Evolutionary conservation across 768 basidiomycete species (phyloP).

Genomic region (Tubosaeta sp.): DNA sequence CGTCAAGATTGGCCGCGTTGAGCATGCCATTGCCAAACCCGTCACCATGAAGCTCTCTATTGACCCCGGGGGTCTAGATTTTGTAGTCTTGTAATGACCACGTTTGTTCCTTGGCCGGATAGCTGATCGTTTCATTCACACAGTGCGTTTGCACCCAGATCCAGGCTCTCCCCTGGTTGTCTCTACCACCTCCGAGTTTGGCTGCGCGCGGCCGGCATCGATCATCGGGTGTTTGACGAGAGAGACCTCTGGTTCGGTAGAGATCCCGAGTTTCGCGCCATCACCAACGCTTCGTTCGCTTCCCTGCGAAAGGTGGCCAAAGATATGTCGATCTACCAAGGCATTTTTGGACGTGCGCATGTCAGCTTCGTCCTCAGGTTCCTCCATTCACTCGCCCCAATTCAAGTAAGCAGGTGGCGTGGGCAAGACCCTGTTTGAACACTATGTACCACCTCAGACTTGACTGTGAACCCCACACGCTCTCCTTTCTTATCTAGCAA

Average conservation of each 20-base stretch:
- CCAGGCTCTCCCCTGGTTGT: constrained; percentile 48
- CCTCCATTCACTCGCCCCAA: constrained; percentile 21
- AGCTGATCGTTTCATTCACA: neutral
- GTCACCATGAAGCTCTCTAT: constrained; percentile 44
- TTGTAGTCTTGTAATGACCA: constrained; percentile 56
- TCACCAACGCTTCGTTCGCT: constrained; percentile 55
- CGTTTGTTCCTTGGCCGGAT: too few relatives aligned
- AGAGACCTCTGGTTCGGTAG: constrained; percentile 64
- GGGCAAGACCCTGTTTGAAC: constrained; percentile 50
- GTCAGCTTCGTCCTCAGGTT: too few relatives aligned
- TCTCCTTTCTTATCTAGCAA: constrained; percentile 62
- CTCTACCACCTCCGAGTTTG: constrained; percentile 60
- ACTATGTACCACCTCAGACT: constrained; percentile 48
- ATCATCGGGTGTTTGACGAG: constrained; percentile 61
- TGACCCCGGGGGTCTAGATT: constrained; percentile 53
- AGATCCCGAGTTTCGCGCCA: constrained; percentile 59
- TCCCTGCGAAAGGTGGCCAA: constrained; percentile 39
- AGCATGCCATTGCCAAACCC: constrained; percentile 51
- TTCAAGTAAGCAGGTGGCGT: constrained; percentile 48
- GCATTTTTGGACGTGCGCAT: constrained; percentile 50
- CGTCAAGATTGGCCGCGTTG: constrained; percentile 50
- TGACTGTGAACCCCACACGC: constrained; percentile 48
- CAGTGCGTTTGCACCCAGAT: constrained; percentile 59
- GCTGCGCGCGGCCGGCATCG: constrained; percentile 52
- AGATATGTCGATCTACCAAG: constrained; percentile 51